Conservation (phyloP, 495 filamentous ascomycete species). For the Podospora conica region DNA sequence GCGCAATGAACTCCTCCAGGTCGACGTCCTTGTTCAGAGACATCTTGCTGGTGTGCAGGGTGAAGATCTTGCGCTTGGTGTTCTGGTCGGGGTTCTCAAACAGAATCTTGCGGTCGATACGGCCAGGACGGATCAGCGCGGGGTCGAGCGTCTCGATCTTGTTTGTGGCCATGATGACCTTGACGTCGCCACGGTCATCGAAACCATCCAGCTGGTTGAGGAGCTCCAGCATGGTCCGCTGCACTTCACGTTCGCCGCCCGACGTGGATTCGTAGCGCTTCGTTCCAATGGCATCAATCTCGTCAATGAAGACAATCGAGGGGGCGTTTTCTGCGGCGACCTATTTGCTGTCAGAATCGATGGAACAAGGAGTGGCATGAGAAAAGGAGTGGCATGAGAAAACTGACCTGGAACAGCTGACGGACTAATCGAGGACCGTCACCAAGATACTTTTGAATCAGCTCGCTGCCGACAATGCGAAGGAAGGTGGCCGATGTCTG, state of each 20-base stretch:
- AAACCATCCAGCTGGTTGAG: slow-evolving; percentile 98
- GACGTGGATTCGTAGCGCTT: slow-evolving; percentile 98
- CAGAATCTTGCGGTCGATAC: slow-evolving; percentile 98
- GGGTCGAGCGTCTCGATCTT: slow-evolving; percentile 98
- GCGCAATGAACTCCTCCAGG: slow-evolving; percentile 94
- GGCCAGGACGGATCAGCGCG: slow-evolving; percentile 90
- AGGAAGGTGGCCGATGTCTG: slow-evolving; percentile 98
- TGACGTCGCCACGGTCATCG: slow-evolving; percentile 97
- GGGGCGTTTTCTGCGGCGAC: slow-evolving; percentile 94
- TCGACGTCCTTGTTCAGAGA: slow-evolving; percentile 91
- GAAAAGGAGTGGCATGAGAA: not conserved
- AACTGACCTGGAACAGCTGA: slow-evolving; percentile 81
- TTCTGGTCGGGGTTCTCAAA: slow-evolving; percentile 99
- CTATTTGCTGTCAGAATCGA: slow-evolving; percentile 30
- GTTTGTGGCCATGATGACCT: slow-evolving; percentile 99
- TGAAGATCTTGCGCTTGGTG: slow-evolving; percentile 99
- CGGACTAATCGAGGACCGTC: slow-evolving; percentile 91
- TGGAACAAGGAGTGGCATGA: not conserved
- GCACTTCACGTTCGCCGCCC: slow-evolving; percentile 93
- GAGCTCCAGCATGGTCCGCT: slow-evolving; percentile 97
- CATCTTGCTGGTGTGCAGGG: slow-evolving; percentile 99
- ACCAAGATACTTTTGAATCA: slow-evolving; percentile 98
- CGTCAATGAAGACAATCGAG: slow-evolving; percentile 98
- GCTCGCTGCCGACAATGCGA: slow-evolving; percentile 92
- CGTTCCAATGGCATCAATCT: slow-evolving; percentile 98